These are phyloP conservation scores for Ustilago cynodontis DNA, from an alignment of 1,284 basidiomycete species.

Conservation along the genomic window DNA sequence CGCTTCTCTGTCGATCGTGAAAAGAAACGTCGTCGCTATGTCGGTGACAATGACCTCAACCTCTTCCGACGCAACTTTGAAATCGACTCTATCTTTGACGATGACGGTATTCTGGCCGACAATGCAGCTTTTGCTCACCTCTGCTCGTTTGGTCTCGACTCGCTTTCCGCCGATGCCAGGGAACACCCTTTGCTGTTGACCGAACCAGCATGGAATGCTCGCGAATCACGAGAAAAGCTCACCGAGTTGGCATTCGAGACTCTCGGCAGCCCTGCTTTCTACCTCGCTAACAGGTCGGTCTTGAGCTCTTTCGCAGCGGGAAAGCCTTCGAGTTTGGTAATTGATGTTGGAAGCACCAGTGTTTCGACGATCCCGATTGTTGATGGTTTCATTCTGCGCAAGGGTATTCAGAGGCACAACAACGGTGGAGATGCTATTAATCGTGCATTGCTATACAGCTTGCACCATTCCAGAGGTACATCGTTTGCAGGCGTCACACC, in stretches of 20 bases:
- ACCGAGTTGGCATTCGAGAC: slow-evolving; percentile 98
- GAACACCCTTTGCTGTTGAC: slow-evolving; percentile 95
- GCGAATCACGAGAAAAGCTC: slow-evolving; percentile 88
- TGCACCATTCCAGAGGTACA: slow-evolving; percentile 46
- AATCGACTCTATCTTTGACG: slow-evolving; percentile 81
- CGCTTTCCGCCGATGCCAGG: slow-evolving; percentile 68
- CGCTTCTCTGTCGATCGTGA: slow-evolving; percentile 48
- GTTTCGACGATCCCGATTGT: slow-evolving; percentile 94
- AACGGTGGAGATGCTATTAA: slow-evolving; percentile 60
- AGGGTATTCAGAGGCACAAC: slow-evolving; percentile 76
- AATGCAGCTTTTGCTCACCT: slow-evolving; percentile 48
- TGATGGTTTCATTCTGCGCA: slow-evolving; percentile 96
- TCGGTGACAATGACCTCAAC: slow-evolving; percentile 92
- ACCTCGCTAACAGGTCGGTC: slow-evolving; percentile 95
- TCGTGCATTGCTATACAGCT: slow-evolving; percentile 52
- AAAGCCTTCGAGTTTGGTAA: slow-evolving; percentile 92
- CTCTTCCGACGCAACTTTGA: slow-evolving; percentile 91
- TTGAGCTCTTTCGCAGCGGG: slow-evolving; percentile 97
- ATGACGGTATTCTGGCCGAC: slow-evolving; percentile 77
- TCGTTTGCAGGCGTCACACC: slow-evolving; percentile 53
- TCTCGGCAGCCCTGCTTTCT: slow-evolving; percentile 93
- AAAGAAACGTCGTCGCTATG: slow-evolving; percentile 76
- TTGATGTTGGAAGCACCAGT: slow-evolving; percentile 90
- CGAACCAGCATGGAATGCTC: slow-evolving; percentile 95
- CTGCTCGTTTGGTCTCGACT: slow-evolving; percentile 48